Evolutionary conservation across 192 early-diverging fungal species (phyloP).

Genomic region (Backusella liffmaniae): DNA sequence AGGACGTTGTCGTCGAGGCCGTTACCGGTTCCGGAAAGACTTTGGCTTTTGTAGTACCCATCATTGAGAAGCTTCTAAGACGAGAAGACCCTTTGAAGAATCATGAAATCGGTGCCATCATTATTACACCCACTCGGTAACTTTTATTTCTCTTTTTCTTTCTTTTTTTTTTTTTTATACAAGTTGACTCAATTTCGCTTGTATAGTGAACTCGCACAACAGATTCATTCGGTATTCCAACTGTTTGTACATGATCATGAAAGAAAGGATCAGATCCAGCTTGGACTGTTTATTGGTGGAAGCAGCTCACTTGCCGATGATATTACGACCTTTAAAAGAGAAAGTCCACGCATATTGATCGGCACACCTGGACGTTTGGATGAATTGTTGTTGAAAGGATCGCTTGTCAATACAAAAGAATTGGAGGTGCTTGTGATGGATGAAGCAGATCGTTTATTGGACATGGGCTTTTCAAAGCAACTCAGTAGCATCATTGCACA

Average conservation of each 20-base stretch:
- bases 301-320: conserved; percentile 60
- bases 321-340: conserved; percentile 55
- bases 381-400: conserved; percentile 60
- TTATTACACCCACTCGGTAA: conserved; percentile 83
- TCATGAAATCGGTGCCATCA: conserved; percentile 81
- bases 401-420: conserved; percentile 68
- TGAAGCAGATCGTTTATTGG: conserved; percentile 92
- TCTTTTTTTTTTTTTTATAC: background rate
- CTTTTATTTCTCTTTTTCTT: background rate
- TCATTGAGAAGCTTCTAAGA: conserved; percentile 82
- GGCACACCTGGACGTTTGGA: conserved; percentile 90
- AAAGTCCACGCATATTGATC: conserved; percentile 80
- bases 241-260: conserved; percentile 56
- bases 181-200: background rate
- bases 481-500: conserved; percentile 75
- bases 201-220: conserved; percentile 79
- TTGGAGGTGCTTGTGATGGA: conserved; percentile 90
- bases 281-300: conserved; percentile 77
- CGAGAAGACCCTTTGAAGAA: conserved; percentile 58
- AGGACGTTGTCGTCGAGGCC: conserved; percentile 97
- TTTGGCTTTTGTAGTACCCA: conserved; percentile 86
- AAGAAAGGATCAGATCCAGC: conserved; percentile 33
- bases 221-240: conserved; percentile 75
- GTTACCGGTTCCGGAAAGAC: conserved; percentile 98
- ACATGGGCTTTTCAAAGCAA: conserved; percentile 89